Evolutionary conservation across 164 flowering plant species (phyloP).

Genomic region (Macadamia integrifolia): DNA sequence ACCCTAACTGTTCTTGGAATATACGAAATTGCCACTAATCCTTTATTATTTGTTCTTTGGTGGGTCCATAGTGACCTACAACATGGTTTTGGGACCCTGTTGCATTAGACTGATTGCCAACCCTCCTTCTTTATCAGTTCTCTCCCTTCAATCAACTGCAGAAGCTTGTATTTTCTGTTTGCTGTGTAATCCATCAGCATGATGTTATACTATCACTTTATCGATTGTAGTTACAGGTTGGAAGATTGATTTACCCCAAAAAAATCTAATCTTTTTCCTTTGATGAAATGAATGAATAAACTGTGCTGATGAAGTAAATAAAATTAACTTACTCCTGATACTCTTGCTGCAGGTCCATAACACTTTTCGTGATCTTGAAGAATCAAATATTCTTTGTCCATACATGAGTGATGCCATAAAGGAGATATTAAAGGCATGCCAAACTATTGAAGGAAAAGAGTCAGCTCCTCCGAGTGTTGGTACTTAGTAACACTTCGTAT

Average conservation of each 20-base stretch:
- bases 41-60: too few relatives aligned
- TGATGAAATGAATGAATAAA: neutral
- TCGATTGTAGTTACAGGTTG: neutral
- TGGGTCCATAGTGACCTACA: too few relatives aligned
- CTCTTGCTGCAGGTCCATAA: conserved; percentile 45
- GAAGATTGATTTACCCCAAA: neutral
- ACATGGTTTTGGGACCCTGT: too few relatives aligned
- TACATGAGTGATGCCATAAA: conserved; percentile 77
- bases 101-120: too few relatives aligned
- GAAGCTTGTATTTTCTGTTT: neutral
- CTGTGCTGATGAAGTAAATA: conserved; percentile 10
- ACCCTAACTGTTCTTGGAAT: too few relatives aligned
- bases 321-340: too few relatives aligned
- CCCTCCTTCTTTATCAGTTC: too few relatives aligned
- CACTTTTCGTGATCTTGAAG: conserved; percentile 80
- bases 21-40: too few relatives aligned
- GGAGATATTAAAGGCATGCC: conserved; percentile 76
- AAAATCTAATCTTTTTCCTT: too few relatives aligned
- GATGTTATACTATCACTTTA: neutral
- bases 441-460: conserved; percentile 87
- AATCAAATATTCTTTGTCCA: conserved; percentile 71
- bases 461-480: conserved; percentile 83
- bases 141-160: neutral
- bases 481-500: conserved; percentile 22
- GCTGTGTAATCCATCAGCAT: too few relatives aligned